Percentiles rank a stretch among this genome's conserved stretches.
These are phyloP conservation scores for Schwanniomyces sp. DNA, from an alignment of 805 yeast species.

Conservation along the genomic window DNA sequence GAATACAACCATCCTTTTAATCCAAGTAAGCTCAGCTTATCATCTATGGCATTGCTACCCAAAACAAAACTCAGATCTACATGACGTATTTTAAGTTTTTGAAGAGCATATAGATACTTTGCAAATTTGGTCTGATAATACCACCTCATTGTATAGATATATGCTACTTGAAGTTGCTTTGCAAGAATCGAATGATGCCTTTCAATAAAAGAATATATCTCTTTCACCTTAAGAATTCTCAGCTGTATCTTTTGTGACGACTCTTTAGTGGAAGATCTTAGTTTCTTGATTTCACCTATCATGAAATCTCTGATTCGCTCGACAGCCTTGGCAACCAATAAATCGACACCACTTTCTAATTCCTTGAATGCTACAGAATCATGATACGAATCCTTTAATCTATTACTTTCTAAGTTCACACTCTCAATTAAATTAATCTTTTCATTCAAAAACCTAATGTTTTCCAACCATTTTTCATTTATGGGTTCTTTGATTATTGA, in stretches of 20 bases:
- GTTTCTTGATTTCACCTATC: conserved; percentile 60
- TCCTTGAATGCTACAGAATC: conserved; percentile 26
- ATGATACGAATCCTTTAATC: conserved; percentile 14
- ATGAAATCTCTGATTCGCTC: conserved; percentile 77
- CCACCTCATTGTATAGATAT: conserved; percentile 89
- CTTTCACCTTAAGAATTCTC: conserved; percentile 60
- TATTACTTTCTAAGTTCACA: conserved; percentile 5
- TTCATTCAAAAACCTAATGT: conserved; percentile 56
- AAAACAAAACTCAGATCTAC: conserved; percentile 59
- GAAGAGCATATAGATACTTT: conserved; percentile 71
- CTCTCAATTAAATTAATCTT: conserved; percentile 52
- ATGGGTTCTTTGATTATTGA: conserved; percentile 60
- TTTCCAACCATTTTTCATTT: conserved; percentile 63
- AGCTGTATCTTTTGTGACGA: conserved; percentile 78
- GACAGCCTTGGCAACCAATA: conserved; percentile 60
- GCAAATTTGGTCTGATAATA: conserved; percentile 80
- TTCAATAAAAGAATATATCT: conserved; percentile 57
- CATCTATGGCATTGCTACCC: conserved; percentile 41
- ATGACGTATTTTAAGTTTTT: conserved; percentile 54
- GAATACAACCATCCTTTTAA: conserved; percentile 26
- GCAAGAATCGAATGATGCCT: conserved; percentile 63
- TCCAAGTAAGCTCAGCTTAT: conserved; percentile 16
- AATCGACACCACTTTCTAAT: conserved; percentile 39
- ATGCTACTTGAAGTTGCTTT: conserved; percentile 72
- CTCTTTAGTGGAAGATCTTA: conserved; percentile 57